phyloP scores from a whole-genome alignment of 352 stramenopile species.

The Phytophthora sp. region DNA sequence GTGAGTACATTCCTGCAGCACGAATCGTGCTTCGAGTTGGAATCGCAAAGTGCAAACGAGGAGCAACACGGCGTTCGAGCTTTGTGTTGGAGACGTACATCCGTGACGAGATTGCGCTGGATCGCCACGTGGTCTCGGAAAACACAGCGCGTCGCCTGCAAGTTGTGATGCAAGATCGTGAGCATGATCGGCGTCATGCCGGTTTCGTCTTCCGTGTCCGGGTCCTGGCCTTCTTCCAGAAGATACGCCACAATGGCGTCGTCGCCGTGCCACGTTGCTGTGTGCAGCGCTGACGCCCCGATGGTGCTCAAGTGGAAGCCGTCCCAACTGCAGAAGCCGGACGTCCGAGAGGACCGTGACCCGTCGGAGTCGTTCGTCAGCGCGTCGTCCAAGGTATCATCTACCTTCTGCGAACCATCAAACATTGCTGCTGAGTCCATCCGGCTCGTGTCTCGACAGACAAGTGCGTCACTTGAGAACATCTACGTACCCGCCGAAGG shows the following conservation, averaged over 20 bases:
- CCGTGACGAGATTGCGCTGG: constrained; percentile 21
- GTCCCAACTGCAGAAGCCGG: constrained; percentile 18
- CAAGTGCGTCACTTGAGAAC: not conserved
- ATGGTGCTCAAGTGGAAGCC: constrained; percentile 18
- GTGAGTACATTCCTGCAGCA: too few relatives aligned
- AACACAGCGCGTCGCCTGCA: constrained; percentile 19
- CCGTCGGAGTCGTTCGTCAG: not conserved
- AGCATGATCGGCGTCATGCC: constrained; percentile 24
- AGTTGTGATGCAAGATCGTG: constrained; percentile 16
- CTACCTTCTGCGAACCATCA: not conserved
- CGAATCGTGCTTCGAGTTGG: too few relatives aligned
- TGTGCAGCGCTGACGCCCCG: constrained; percentile 19
- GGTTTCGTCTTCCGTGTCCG: constrained; percentile 11
- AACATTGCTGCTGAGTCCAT: not conserved
- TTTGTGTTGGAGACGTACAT: too few relatives aligned
- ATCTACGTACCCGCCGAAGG: constrained; percentile 6
- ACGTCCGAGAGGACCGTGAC: not conserved
- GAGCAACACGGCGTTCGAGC: too few relatives aligned
- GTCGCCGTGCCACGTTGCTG: constrained; percentile 18
- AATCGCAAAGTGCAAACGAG: not conserved
- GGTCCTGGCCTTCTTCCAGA: constrained; percentile 12
- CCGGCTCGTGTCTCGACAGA: too few relatives aligned
- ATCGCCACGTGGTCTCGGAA: constrained; percentile 15
- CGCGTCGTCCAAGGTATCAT: not conserved
- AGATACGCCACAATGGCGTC: constrained; percentile 11